phyloP scores from a whole-genome alignment of 345 rosid genomes.

The Iberis pinnata region DNA sequence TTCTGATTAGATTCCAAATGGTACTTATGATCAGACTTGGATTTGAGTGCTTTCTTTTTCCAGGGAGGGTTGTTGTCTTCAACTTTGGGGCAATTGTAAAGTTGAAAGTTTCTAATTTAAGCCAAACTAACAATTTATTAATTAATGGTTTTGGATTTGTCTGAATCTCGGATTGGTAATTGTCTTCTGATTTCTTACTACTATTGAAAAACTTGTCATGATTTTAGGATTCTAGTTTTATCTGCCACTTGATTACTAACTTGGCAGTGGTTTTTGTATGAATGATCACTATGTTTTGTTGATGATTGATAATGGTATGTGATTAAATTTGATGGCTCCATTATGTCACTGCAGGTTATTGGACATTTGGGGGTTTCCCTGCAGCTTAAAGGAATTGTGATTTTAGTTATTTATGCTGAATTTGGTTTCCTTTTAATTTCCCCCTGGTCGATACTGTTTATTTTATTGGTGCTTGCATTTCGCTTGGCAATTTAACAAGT shows the following conservation, averaged over 20 bases:
- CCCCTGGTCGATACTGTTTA: constrained; percentile 21
- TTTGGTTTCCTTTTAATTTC: background rate
- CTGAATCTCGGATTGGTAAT: background rate
- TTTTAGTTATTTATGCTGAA: too few relatives aligned
- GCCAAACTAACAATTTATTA: too few relatives aligned
- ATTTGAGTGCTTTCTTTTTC: background rate
- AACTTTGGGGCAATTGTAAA: too few relatives aligned
- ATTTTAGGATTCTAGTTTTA: background rate
- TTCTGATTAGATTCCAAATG: constrained; percentile 1
- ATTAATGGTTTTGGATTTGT: background rate
- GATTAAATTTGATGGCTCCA: too few relatives aligned
- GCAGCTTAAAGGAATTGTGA: constrained; percentile 28
- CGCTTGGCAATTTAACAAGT: constrained; percentile 26
- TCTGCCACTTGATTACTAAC: too few relatives aligned
- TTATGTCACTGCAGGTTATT: constrained; percentile 58
- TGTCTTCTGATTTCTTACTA: background rate
- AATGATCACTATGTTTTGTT: constrained; percentile 24
- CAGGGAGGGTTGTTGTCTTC: too few relatives aligned
- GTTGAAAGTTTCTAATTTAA: constrained; percentile 12
- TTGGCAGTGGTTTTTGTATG: too few relatives aligned
- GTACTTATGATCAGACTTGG: constrained; percentile 8
- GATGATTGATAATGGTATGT: too few relatives aligned
- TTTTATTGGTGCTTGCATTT: constrained; percentile 33
- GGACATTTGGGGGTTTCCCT: constrained; percentile 16
- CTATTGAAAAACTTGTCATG: background rate